These are phyloP conservation scores for Nidularia pulvinata DNA, from an alignment of 768 basidiomycete species.

Conservation along the genomic window DNA sequence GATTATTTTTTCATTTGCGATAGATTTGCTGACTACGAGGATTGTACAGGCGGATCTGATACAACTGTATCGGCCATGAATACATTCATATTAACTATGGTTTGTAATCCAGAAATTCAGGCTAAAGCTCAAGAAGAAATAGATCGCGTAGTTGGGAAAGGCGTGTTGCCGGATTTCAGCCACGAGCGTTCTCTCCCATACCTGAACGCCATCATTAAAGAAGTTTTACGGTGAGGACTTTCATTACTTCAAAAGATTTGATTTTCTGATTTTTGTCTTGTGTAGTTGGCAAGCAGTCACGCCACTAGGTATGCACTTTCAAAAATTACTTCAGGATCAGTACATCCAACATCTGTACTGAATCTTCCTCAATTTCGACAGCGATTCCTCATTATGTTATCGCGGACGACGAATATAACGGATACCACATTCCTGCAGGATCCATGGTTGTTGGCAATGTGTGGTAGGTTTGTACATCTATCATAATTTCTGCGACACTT, in stretches of 20 bases:
- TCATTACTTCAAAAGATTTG: background rate
- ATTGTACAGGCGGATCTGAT: slow-evolving; percentile 13
- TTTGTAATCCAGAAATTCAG: slow-evolving; percentile 13
- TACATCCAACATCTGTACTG: background rate
- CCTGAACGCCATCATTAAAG: slow-evolving; percentile 14
- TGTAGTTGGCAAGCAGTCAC: slow-evolving; percentile 13
- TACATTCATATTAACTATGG: slow-evolving; percentile 15
- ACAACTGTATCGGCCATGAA: slow-evolving; percentile 15
- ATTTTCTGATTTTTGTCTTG: background rate
- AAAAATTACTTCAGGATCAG: background rate
- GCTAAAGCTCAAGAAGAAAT: slow-evolving; percentile 18
- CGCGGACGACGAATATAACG: slow-evolving; percentile 16
- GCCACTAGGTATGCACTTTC: slow-evolving; percentile 9
- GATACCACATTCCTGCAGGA: slow-evolving; percentile 10
- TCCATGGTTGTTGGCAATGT: slow-evolving; percentile 15
- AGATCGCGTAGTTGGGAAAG: slow-evolving; percentile 15
- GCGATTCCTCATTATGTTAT: slow-evolving; percentile 15
- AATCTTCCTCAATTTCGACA: slow-evolving; percentile 1
- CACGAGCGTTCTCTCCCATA: slow-evolving; percentile 15
- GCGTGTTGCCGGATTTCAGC: slow-evolving; percentile 14
- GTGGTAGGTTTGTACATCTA: slow-evolving; percentile 8
- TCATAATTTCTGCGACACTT: background rate
- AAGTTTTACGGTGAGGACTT: slow-evolving; percentile 9
- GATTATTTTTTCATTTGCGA: background rate
- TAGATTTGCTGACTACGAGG: background rate